These are phyloP conservation scores for Triticum urartu DNA, from an alignment of 176 grass and related monocot genomes.

Conservation along the genomic window DNA sequence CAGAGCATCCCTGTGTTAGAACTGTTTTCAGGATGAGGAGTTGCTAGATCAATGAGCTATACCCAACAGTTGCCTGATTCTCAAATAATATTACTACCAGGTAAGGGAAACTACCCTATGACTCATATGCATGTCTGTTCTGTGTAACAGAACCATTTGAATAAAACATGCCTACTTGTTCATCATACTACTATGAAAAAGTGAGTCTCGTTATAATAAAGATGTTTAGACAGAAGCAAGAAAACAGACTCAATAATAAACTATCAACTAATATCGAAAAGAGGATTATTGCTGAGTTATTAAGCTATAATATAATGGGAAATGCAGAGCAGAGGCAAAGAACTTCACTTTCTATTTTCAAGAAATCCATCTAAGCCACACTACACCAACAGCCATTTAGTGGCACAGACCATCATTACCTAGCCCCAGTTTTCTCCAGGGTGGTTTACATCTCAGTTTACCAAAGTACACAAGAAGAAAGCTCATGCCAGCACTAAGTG, in stretches of 20 bases:
- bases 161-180: neutral
- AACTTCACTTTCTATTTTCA: no score
- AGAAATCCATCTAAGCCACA: no score
- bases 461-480: no score
- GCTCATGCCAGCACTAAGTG: no score
- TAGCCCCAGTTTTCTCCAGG: no score
- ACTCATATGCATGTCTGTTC: neutral
- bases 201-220: neutral
- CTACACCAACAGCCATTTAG: no score
- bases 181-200: neutral
- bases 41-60: slow-evolving; percentile 71
- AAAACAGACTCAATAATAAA: neutral
- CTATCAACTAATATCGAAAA: no score
- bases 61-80: no score
- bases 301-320: no score
- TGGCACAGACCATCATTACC: no score
- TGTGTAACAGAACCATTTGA: neutral
- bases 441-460: no score
- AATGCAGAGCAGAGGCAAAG: no score
- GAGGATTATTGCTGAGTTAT: neutral
- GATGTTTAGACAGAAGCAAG: neutral
- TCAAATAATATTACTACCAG: neutral
- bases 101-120: neutral
- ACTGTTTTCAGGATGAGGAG: slow-evolving; percentile 40
- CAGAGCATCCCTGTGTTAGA: neutral